Evolutionary conservation across 2,329 filamentous ascomycete genomes (phyloP).

Genomic region (Arthrobotrys sinensis): DNA sequence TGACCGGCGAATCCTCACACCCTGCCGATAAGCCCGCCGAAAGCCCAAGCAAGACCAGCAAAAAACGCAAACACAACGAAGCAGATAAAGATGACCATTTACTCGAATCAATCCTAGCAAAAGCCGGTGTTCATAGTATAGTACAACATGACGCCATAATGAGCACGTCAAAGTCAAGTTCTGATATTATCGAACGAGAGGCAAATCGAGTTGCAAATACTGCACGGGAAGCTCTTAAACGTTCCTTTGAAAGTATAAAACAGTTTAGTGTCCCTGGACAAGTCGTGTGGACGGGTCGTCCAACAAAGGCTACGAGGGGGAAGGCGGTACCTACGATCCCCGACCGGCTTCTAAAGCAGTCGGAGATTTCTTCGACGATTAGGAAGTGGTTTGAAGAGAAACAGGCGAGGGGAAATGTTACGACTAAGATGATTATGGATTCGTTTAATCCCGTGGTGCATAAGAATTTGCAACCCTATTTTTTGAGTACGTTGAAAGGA

Average conservation of each 20-base stretch:
- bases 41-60: constrained; percentile 63
- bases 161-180: constrained; percentile 82
- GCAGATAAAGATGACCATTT: constrained; percentile 74
- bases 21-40: constrained; percentile 60
- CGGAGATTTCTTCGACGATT: constrained; percentile 66
- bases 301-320: constrained; percentile 76
- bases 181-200: constrained; percentile 83
- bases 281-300: constrained; percentile 91
- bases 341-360: constrained; percentile 74
- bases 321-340: constrained; percentile 70
- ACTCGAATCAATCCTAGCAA: constrained; percentile 89
- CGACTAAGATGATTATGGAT: constrained; percentile 68
- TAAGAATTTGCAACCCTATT: constrained; percentile 81
- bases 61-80: constrained; percentile 66
- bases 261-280: constrained; percentile 80
- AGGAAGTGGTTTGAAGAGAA: constrained; percentile 45
- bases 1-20: constrained; percentile 65
- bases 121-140: constrained; percentile 88
- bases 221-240: constrained; percentile 82
- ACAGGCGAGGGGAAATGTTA: constrained; percentile 62
- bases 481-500: constrained; percentile 83
- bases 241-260: constrained; percentile 80
- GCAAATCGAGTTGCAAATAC: constrained; percentile 83
- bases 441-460: constrained; percentile 85
- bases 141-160: constrained; percentile 94